phyloP scores from a whole-genome alignment of 2,329 filamentous ascomycete species.

The Arthrobotrys iridis region DNA sequence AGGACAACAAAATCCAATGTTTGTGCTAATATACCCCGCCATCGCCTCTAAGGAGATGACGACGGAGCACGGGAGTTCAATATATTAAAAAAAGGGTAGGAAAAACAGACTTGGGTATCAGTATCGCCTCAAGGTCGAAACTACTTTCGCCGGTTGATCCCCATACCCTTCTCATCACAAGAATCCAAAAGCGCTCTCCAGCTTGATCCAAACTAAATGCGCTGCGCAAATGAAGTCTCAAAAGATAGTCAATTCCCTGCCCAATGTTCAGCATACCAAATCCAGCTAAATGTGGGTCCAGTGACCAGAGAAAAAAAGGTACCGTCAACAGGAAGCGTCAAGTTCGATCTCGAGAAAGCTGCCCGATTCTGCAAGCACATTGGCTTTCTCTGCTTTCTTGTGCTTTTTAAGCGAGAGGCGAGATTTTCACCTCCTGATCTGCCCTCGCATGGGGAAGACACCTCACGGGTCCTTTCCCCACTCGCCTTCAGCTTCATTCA shows the following conservation, averaged over 20 bases:
- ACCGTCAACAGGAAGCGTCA: conserved; percentile 35
- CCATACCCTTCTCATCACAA: conserved; percentile 19
- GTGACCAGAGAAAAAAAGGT: conserved; percentile 2
- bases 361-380: conserved; percentile 51
- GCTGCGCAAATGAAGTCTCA: conserved; percentile 27
- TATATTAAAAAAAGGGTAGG: conserved; percentile 36
- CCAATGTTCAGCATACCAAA: conserved; percentile 33
- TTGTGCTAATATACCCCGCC: not conserved
- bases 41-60: conserved; percentile 23
- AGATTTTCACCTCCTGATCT: conserved; percentile 40
- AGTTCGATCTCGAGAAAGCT: conserved; percentile 32
- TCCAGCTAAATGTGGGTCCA: conserved; percentile 23
- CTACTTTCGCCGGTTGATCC: conserved; percentile 32
- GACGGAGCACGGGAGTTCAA: conserved; percentile 19
- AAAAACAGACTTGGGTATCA: conserved; percentile 7
- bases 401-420: conserved; percentile 37
- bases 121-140: conserved; percentile 17
- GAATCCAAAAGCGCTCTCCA: not conserved
- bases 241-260: conserved; percentile 8
- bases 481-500: conserved; percentile 7
- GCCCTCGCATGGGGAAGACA: conserved; percentile 28
- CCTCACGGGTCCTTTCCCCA: conserved; percentile 26
- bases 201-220: conserved; percentile 25
- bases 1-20: not conserved
- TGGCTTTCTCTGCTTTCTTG: conserved; percentile 17